These are phyloP conservation scores for Kluyveromyces nonfermentans DNA, from an alignment of 805 yeast species.

Conservation along the genomic window DNA sequence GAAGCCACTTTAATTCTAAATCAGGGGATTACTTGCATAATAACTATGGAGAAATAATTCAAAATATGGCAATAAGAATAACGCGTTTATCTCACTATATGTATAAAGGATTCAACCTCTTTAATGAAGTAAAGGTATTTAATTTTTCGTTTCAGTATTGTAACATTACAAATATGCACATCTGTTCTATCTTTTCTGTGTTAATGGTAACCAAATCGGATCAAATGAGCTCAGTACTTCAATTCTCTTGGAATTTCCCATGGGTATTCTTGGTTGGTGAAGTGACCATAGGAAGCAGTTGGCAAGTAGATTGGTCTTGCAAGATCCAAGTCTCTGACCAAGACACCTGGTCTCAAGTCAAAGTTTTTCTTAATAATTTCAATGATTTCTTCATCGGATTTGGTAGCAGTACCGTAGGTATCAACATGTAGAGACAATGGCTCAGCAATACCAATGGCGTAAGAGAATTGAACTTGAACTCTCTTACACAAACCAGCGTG, in stretches of 20 bases:
- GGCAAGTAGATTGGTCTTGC: conserved; percentile 99
- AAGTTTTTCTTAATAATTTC: conserved; percentile 88
- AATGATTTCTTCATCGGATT: conserved; percentile 83
- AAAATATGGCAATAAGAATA: too few species aligned
- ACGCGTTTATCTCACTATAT: background rate
- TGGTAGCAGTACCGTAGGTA: conserved; percentile 94
- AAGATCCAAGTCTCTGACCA: conserved; percentile 91
- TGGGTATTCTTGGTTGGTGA: conserved; percentile 96
- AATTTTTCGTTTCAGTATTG: background rate
- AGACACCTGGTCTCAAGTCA: conserved; percentile 98
- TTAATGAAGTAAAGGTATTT: background rate
- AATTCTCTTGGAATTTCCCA: conserved; percentile 96
- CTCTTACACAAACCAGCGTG: conserved; percentile 93
- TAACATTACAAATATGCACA: conserved; percentile 1
- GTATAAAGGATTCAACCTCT: background rate
- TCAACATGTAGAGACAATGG: conserved; percentile 97
- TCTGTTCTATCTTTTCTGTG: background rate
- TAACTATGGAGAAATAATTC: too few species aligned
- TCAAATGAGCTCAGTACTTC: conserved; percentile 36
- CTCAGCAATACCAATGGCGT: conserved; percentile 99
- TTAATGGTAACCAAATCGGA: background rate
- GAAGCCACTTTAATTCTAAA: too few species aligned
- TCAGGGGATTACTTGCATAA: conserved; percentile 4
- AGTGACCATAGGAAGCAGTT: conserved; percentile 99
- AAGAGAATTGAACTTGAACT: conserved; percentile 96